Base-by-base conservation (phyloP, 225 moss, liverwort and hornwort species). In the Bryum argenteum region DNA sequence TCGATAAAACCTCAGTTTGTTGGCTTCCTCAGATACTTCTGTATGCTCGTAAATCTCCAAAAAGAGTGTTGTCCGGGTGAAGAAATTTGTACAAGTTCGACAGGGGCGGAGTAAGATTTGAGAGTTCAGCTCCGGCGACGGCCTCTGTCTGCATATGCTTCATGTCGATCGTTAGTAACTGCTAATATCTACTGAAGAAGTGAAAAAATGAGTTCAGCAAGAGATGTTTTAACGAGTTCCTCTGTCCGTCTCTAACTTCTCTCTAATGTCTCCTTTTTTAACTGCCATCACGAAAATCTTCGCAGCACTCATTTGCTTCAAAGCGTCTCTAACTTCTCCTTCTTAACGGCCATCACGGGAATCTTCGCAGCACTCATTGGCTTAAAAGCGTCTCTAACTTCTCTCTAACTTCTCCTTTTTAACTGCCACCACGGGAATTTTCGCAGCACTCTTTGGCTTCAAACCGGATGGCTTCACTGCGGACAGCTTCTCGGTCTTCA, bases 401-500 rank as follows among this genome's bases (percentile, higher is more conserved):
- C 33, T 56, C 54, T 68, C 59, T 17, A 44, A 33, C 28, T 64
- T 69, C 38, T 76, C 72, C 60, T 14, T 75, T 58, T 71, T 69
- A 4, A 56, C 56, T 63, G 57, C n/a, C 67, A 45, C 54, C n/a
- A 54, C 20, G 21, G 65, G 9, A 71, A 33, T 33, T 6, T 56
- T 57, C 41, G 45, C 17, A 54, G 33, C 51, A 66, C 40, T 33
- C 28, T 77, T 71, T 13, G 70, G 15, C 66, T 61, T 62, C 63
- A 47, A 13, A 23, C 52, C n/a, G 26, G 11, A 70, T 4, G 71
- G n/a, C 42, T 74, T 79, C n/a, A 54, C 73, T 11, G 61, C 20
- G 39, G 76, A 81, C 17, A 65, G 10, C 11, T 47, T 73, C 6
- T 72, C 54, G 4, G 65, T 42, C 45, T 79, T 79, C 44, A 37